Percentiles rank a stretch among this genome's conserved stretches.
Conservation (phyloP, 129 eudicot species). For the Tagetes patula region DNA sequence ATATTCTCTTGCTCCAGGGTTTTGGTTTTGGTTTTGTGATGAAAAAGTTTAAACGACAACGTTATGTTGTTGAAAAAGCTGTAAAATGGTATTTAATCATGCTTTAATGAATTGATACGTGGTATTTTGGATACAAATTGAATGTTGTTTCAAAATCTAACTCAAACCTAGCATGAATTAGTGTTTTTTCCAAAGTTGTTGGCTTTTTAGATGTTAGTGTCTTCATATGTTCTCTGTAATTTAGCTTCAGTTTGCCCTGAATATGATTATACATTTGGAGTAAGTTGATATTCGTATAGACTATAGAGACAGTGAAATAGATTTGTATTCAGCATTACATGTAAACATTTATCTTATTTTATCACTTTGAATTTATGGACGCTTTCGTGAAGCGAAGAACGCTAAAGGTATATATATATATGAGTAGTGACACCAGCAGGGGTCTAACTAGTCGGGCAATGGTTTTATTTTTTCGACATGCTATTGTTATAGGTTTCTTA, state of each 20-base stretch:
- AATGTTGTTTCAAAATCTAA: not conserved
- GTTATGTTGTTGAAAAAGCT: not conserved
- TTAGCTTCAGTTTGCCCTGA: not conserved
- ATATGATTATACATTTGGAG: not conserved
- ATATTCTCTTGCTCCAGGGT: constrained; percentile 12
- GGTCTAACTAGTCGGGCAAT: not conserved
- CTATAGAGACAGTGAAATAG: not conserved
- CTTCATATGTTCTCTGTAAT: constrained; percentile 12
- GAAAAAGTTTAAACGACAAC: not conserved
- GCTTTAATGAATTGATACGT: constrained; percentile 1
- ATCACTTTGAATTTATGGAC: not conserved
- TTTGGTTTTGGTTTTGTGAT: constrained; percentile 21
- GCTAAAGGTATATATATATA: not conserved
- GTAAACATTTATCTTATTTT: not conserved
- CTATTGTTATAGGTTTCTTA: not conserved
- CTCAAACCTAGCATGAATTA: constrained; percentile 18
- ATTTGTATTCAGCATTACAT: not conserved
- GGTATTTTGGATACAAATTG: not conserved
- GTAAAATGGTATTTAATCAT: not conserved
- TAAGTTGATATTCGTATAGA: not conserved
- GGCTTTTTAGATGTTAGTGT: not conserved
- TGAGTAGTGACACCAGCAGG: constrained; percentile 4
- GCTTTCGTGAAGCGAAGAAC: constrained; percentile 3
- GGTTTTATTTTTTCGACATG: not conserved
- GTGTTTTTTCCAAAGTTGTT: not conserved